Percentiles rank a stretch among this genome's conserved stretches.
These are phyloP conservation scores for Pythium rishiriense DNA, from an alignment of 352 stramenopile species.

Conservation along the genomic window DNA sequence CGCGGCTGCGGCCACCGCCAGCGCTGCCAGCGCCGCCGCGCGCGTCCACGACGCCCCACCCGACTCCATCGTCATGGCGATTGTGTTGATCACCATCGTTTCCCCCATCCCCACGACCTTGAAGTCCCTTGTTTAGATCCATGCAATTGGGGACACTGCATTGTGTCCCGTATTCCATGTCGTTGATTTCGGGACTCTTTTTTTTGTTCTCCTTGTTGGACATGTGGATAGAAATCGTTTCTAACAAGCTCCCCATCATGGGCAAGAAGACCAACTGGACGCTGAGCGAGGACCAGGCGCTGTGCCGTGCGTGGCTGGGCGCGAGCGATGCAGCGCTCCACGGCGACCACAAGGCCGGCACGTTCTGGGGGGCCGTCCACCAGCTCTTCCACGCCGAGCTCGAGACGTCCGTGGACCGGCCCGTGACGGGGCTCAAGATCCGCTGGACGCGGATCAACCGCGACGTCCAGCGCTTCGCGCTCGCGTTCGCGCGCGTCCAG, in stretches of 20 bases:
- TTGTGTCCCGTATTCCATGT: background rate
- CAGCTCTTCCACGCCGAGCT: constrained; percentile 71
- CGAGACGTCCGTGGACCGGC: constrained; percentile 55
- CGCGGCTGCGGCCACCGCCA: constrained; percentile 20
- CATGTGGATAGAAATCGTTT: constrained; percentile 25
- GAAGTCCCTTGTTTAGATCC: constrained; percentile 20
- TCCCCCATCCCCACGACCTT: constrained; percentile 6
- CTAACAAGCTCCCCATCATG: constrained; percentile 35
- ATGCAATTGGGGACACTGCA: constrained; percentile 4
- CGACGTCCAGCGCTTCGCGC: constrained; percentile 73
- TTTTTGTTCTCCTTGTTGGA: background rate
- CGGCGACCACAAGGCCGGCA: constrained; percentile 49
- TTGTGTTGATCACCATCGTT: constrained; percentile 3
- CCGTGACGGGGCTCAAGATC: constrained; percentile 76
- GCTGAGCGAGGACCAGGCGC: constrained; percentile 54
- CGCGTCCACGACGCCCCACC: constrained; percentile 20
- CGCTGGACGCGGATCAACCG: constrained; percentile 81
- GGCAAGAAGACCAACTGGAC: constrained; percentile 86
- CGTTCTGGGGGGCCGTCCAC: constrained; percentile 68
- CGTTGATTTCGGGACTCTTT: background rate
- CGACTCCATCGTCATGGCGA: background rate
- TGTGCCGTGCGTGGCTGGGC: constrained; percentile 70
- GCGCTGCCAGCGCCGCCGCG: constrained; percentile 20
- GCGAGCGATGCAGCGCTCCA: constrained; percentile 47
- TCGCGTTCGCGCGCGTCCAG: constrained; percentile 46